A percentile compares a stretch with the other conserved stretches of the same genome.
Evolutionary conservation across 768 basidiomycete genomes (phyloP).

Genomic region (Collybiopsis confluens): DNA sequence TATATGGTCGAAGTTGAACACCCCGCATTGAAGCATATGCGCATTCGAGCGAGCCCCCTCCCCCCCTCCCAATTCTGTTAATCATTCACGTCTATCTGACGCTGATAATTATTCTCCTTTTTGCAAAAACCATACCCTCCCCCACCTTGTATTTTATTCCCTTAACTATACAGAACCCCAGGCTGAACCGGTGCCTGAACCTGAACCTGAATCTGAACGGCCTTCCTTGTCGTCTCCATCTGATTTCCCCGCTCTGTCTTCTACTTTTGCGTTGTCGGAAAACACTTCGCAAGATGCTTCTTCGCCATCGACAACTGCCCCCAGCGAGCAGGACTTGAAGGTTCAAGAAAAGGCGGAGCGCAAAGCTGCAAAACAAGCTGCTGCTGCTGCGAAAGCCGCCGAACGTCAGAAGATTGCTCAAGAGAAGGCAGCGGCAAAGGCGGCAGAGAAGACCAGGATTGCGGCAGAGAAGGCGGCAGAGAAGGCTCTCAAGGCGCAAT

Average conservation of each 20-base stretch:
- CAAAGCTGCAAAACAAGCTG: slow-evolving; percentile 63
- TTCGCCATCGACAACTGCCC: slow-evolving; percentile 21
- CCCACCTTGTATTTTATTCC: slow-evolving; percentile 33
- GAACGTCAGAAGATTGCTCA: slow-evolving; percentile 54
- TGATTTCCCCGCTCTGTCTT: slow-evolving; percentile 73
- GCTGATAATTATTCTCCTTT: slow-evolving; percentile 35
- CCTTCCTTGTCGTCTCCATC: slow-evolving; percentile 52
- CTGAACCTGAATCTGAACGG: slow-evolving; percentile 14
- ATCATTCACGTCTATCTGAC: slow-evolving; percentile 47
- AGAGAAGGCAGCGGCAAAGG: slow-evolving; percentile 53
- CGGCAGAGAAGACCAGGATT: slow-evolving; percentile 50
- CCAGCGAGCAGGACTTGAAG: slow-evolving; percentile 30
- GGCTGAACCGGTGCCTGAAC: slow-evolving; percentile 11
- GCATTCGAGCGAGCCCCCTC: not conserved
- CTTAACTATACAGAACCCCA: slow-evolving; percentile 34
- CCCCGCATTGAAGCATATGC: not conserved
- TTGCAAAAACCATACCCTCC: slow-evolving; percentile 20
- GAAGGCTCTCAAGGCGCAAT: no score
- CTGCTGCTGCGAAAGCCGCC: slow-evolving; percentile 55
- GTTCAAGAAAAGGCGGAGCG: slow-evolving; percentile 54
- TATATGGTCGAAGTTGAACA: slow-evolving; percentile 3
- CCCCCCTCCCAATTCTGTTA: slow-evolving; percentile 40
- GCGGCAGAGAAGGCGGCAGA: slow-evolving; percentile 47
- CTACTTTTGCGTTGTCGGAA: slow-evolving; percentile 27
- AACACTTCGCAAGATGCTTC: slow-evolving; percentile 24